phyloP scores from a whole-genome alignment of 164 flowering plant species.

The Umbilicus rupestris region DNA sequence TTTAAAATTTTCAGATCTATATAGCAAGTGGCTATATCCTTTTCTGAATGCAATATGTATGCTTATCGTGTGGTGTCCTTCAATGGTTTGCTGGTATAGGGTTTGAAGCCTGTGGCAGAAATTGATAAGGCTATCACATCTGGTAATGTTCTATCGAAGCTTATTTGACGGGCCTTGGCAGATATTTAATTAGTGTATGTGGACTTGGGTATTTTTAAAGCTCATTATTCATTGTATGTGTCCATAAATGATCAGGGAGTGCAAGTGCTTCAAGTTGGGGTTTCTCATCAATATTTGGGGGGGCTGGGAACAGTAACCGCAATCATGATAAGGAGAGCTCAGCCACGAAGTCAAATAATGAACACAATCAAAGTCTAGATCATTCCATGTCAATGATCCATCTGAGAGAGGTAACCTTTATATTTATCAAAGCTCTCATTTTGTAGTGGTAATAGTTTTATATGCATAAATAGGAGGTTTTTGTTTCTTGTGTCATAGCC shows the following conservation, averaged over 20 bases:
- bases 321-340: slow-evolving; percentile 41
- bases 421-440: not conserved
- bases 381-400: slow-evolving; percentile 51
- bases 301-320: slow-evolving; percentile 33
- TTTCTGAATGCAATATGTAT: not conserved
- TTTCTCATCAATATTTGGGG: slow-evolving; percentile 78
- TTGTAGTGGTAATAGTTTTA: too few relatives aligned
- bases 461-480: not conserved
- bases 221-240: not conserved
- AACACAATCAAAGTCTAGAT: slow-evolving; percentile 44
- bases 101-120: slow-evolving; percentile 46
- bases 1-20: not conserved
- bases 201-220: not conserved
- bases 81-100: slow-evolving; percentile 23
- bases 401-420: slow-evolving; percentile 64
- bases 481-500: slow-evolving; percentile 36
- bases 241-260: slow-evolving; percentile 35
- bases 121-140: slow-evolving; percentile 47
- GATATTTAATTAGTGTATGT: not conserved
- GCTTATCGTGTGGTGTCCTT: not conserved
- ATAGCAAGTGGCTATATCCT: not conserved
- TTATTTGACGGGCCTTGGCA: not conserved
- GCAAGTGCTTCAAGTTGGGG: slow-evolving; percentile 54
- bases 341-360: slow-evolving; percentile 19
- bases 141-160: slow-evolving; percentile 34